A percentile compares a stretch with the other conserved stretches of the same genome.
phyloP scores from a whole-genome alignment of 148 eudicot genomes.

The Diospyros kaki region DNA sequence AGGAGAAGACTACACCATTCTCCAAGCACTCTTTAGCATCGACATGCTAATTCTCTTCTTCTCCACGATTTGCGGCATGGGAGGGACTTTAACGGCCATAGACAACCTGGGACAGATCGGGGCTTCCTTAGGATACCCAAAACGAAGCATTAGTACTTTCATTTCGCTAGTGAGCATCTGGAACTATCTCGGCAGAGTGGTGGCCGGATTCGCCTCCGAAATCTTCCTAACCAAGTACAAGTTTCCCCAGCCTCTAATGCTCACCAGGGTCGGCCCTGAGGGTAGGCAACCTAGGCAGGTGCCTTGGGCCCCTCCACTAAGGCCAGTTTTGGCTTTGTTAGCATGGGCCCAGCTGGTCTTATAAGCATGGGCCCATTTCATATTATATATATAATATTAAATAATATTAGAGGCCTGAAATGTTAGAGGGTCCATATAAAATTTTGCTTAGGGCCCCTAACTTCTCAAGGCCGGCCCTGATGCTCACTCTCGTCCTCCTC shows the following conservation, averaged over 20 bases:
- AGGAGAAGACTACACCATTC: constrained; percentile 26
- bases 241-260: constrained; percentile 15
- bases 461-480: too few relatives aligned
- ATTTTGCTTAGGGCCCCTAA: too few relatives aligned
- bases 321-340: too few relatives aligned
- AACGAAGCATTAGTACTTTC: constrained; percentile 26
- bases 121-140: constrained; percentile 28
- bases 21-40: not conserved
- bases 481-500: constrained; percentile 15
- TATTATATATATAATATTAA: too few relatives aligned
- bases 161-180: constrained; percentile 30
- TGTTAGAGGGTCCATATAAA: too few relatives aligned
- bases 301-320: too few relatives aligned
- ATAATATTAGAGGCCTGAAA: too few relatives aligned
- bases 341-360: too few relatives aligned
- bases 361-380: too few relatives aligned
- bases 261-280: too few relatives aligned
- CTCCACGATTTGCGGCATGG: constrained; percentile 31
- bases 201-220: constrained; percentile 28
- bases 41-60: constrained; percentile 42
- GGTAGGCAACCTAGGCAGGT: too few relatives aligned
- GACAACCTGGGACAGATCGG: constrained; percentile 38
- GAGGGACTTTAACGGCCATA: constrained; percentile 17
- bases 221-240: constrained; percentile 16
- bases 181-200: constrained; percentile 30